Evolutionary conservation across 2,329 filamentous ascomycete species (phyloP).

Genomic region (Hyphodiscus sp.): DNA sequence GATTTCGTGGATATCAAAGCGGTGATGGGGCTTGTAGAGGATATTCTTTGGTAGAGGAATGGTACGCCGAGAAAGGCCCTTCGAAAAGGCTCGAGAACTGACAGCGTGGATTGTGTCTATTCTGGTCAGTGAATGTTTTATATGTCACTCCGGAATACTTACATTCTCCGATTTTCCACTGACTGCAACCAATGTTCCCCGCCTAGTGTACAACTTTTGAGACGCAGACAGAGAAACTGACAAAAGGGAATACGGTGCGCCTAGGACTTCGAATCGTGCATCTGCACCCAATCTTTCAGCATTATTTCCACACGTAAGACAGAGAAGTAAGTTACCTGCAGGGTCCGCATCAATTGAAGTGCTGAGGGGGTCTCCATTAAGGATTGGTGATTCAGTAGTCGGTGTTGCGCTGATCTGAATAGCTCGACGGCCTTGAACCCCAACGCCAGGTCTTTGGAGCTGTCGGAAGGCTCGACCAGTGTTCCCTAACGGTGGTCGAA

Average conservation of each 20-base stretch:
- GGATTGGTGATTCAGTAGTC: slow-evolving; percentile 46
- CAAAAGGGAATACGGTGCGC: slow-evolving; percentile 85
- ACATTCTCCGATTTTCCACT: slow-evolving; percentile 90
- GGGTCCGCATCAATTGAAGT: slow-evolving; percentile 35
- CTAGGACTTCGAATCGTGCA: slow-evolving; percentile 90
- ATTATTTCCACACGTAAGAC: not conserved
- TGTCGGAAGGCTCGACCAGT: slow-evolving; percentile 23
- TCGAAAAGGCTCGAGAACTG: slow-evolving; percentile 75
- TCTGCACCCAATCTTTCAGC: slow-evolving; percentile 46
- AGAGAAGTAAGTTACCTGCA: slow-evolving; percentile 13
- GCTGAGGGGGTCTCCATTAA: slow-evolving; percentile 50
- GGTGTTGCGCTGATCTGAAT: slow-evolving; percentile 59
- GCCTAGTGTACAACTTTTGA: slow-evolving; percentile 85
- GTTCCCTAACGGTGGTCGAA: slow-evolving; percentile 22
- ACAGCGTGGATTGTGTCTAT: slow-evolving; percentile 82
- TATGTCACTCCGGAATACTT: slow-evolving; percentile 24
- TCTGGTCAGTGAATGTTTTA: slow-evolving; percentile 5
- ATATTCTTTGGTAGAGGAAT: slow-evolving; percentile 89
- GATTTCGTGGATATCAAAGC: slow-evolving; percentile 85
- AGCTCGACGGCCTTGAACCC: slow-evolving; percentile 38
- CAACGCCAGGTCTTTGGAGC: slow-evolving; percentile 14
- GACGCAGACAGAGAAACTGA: slow-evolving; percentile 91
- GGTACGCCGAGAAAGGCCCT: slow-evolving; percentile 79
- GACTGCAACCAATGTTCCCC: slow-evolving; percentile 84
- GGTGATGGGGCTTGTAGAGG: slow-evolving; percentile 80